A percentile compares a stretch with the other conserved stretches of the same genome.
Evolutionary conservation across 2,329 filamentous ascomycete genomes (phyloP).

Genomic region (Ilyonectria robusta): DNA sequence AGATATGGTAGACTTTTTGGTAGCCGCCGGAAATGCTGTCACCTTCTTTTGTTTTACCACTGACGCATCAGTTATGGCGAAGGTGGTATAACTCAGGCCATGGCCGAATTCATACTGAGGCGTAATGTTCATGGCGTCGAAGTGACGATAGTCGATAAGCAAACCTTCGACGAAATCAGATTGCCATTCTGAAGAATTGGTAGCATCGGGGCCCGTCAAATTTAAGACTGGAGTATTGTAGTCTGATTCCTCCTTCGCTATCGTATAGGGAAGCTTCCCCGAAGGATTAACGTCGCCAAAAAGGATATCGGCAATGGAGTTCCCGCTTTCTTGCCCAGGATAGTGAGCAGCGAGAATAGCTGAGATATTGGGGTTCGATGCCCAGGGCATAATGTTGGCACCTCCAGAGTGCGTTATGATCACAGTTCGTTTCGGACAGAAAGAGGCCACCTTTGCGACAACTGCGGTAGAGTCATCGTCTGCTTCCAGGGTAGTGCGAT

Average conservation of each 20-base stretch:
- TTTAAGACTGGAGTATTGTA: slow-evolving; percentile 63
- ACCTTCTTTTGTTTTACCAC: slow-evolving; percentile 51
- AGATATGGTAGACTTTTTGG: slow-evolving; percentile 51
- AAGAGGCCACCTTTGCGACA: slow-evolving; percentile 63
- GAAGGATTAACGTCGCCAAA: slow-evolving; percentile 70
- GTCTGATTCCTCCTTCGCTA: slow-evolving; percentile 69
- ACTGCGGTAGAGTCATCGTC: slow-evolving; percentile 70
- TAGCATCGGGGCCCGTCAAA: slow-evolving; percentile 59
- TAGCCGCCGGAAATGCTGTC: slow-evolving; percentile 53
- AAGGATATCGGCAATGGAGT: slow-evolving; percentile 72
- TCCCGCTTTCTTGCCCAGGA: slow-evolving; percentile 75
- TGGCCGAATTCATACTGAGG: slow-evolving; percentile 83
- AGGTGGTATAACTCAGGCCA: slow-evolving; percentile 81
- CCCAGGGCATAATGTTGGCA: slow-evolving; percentile 68
- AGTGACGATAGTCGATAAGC: slow-evolving; percentile 79
- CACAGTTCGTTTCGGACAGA: slow-evolving; percentile 61
- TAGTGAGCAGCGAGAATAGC: slow-evolving; percentile 73
- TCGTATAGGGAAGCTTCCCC: slow-evolving; percentile 73
- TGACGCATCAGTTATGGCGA: slow-evolving; percentile 69
- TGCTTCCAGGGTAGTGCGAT: slow-evolving; percentile 62
- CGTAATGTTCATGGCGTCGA: slow-evolving; percentile 74
- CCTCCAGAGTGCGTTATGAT: slow-evolving; percentile 73
- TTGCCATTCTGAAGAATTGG: slow-evolving; percentile 61
- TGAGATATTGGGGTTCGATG: slow-evolving; percentile 73
- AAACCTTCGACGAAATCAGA: slow-evolving; percentile 67